Percentiles rank a stretch among this genome's conserved stretches.
These are phyloP conservation scores for Apophysomyces variabilis DNA, from an alignment of 371 early-diverging fungal genomes.

Conservation along the genomic window DNA sequence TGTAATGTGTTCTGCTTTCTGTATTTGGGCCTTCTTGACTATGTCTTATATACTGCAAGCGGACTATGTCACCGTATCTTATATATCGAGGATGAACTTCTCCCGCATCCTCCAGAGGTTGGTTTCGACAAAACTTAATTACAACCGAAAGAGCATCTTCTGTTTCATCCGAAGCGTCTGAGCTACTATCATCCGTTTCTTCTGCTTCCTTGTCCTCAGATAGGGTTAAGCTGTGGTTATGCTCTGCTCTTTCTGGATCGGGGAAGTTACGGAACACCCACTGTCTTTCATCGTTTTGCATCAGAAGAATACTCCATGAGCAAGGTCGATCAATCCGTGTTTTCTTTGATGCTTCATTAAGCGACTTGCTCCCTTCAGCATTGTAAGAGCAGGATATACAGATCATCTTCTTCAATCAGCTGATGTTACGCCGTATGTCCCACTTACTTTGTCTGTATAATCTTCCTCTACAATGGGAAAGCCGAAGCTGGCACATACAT, in stretches of 20 bases:
- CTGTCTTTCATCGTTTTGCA: neutral
- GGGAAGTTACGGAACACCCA: neutral
- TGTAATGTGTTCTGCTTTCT: neutral
- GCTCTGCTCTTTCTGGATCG: neutral
- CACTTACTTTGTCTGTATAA: no score
- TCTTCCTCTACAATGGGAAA: no score
- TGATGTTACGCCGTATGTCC: no score
- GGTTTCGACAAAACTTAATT: neutral
- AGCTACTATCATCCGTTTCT: neutral
- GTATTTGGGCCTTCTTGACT: neutral
- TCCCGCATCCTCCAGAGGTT: neutral
- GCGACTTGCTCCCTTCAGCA: neutral
- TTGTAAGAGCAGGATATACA: neutral
- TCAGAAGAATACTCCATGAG: neutral
- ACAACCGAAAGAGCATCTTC: neutral
- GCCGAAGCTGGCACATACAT: no score
- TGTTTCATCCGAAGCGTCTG: neutral
- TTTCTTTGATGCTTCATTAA: neutral
- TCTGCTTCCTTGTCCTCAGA: neutral
- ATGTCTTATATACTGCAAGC: neutral
- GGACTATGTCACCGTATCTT: slow-evolving; percentile 2
- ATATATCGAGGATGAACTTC: neutral
- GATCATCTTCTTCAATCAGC: neutral
- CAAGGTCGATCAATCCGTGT: neutral
- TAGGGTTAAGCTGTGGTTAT: neutral